Percentiles rank a stretch among this genome's conserved stretches.
Conservation (phyloP, 2,329 filamentous ascomycete species). For the Colletotrichum lentis region DNA sequence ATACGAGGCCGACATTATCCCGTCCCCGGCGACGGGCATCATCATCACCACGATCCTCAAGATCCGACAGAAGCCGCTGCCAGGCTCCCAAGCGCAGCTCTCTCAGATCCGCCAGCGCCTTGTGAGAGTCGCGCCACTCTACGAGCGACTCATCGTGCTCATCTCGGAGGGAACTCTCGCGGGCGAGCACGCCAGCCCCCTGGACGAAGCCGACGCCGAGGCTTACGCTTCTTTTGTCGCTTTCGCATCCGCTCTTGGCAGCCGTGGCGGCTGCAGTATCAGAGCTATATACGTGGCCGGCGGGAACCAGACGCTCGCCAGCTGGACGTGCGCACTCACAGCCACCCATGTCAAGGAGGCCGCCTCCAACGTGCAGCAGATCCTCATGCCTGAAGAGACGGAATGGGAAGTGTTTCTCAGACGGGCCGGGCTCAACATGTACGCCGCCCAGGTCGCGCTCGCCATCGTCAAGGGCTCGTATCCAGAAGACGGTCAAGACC, state of each 20-base stretch:
- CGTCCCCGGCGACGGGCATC: slow-evolving; percentile 74
- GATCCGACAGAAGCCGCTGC: slow-evolving; percentile 74
- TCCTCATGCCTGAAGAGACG: slow-evolving; percentile 52
- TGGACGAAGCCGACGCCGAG: slow-evolving; percentile 52
- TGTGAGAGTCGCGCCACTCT: slow-evolving; percentile 61
- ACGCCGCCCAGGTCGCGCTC: slow-evolving; percentile 48
- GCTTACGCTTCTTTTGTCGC: slow-evolving; percentile 60
- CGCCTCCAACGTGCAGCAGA: slow-evolving; percentile 43
- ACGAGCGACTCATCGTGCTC: slow-evolving; percentile 73
- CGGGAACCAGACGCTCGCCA: slow-evolving; percentile 57
- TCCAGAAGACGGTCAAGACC: slow-evolving; percentile 29
- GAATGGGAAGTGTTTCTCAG: slow-evolving; percentile 52
- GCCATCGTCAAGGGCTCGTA: slow-evolving; percentile 41
- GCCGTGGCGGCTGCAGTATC: slow-evolving; percentile 42
- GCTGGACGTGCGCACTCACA: slow-evolving; percentile 64
- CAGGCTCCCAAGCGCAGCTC: slow-evolving; percentile 51
- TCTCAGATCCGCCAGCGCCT: slow-evolving; percentile 65
- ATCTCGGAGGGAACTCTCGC: slow-evolving; percentile 63
- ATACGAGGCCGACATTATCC: slow-evolving; percentile 74
- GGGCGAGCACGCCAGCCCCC: slow-evolving; percentile 52
- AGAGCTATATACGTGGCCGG: slow-evolving; percentile 60
- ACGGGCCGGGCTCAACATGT: slow-evolving; percentile 49
- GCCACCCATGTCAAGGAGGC: slow-evolving; percentile 51
- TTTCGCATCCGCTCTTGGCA: slow-evolving; percentile 55
- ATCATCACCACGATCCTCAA: slow-evolving; percentile 76